Percentiles rank a stretch among this genome's conserved stretches.
Evolutionary conservation across 768 basidiomycete genomes (phyloP).

Genomic region (Gymnopilus junonius): DNA sequence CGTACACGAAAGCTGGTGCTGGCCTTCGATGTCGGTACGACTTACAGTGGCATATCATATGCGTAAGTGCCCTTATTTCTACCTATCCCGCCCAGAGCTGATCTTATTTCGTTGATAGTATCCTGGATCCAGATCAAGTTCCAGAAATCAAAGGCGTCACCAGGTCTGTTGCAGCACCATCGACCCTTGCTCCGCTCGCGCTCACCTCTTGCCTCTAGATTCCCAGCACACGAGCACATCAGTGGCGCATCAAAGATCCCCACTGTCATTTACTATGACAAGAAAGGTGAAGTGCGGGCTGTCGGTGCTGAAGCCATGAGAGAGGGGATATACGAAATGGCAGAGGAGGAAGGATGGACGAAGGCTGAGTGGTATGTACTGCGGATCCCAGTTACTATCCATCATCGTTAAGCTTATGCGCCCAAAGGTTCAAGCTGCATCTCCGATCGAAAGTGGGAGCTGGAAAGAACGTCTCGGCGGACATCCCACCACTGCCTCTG

Average conservation of each 20-base stretch:
- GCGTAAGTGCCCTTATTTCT: constrained; percentile 21
- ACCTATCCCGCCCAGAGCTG: not conserved
- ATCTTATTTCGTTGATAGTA: constrained; percentile 20
- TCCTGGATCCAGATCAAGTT: constrained; percentile 44
- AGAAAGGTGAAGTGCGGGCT: constrained; percentile 40
- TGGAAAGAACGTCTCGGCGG: constrained; percentile 29
- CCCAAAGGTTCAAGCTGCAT: constrained; percentile 37
- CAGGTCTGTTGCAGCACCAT: constrained; percentile 25
- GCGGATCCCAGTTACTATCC: not conserved
- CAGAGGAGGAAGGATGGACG: constrained; percentile 50
- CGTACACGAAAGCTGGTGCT: constrained; percentile 42
- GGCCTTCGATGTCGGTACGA: constrained; percentile 49
- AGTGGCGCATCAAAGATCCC: constrained; percentile 55
- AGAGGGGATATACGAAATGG: constrained; percentile 42
- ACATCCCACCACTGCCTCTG: constrained; percentile 46
- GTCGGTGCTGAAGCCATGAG: constrained; percentile 52
- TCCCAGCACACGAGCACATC: constrained; percentile 50
- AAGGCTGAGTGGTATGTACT: constrained; percentile 51
- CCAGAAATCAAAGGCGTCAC: constrained; percentile 51
- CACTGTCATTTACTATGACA: constrained; percentile 47
- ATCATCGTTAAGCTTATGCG: not conserved
- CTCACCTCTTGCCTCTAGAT: constrained; percentile 35
- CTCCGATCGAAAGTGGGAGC: constrained; percentile 30
- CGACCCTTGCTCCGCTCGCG: constrained; percentile 14
- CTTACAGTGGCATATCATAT: constrained; percentile 44